A percentile compares a stretch with the other conserved stretches of the same genome.
These are phyloP conservation scores for Pelargonium fulgidum DNA, from an alignment of 441 rosid species.

Conservation along the genomic window DNA sequence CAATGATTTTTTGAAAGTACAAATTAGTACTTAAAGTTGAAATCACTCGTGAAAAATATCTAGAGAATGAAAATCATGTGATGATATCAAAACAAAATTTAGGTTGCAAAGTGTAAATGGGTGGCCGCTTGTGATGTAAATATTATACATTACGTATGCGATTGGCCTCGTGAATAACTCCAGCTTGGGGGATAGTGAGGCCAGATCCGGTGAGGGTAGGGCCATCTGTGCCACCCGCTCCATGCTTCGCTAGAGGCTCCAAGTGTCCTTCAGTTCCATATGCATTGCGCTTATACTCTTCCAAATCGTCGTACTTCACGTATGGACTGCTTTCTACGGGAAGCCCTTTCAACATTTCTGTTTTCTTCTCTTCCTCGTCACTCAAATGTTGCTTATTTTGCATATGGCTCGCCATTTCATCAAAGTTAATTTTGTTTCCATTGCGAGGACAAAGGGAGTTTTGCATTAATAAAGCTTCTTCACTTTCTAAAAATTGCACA, in stretches of 20 bases:
- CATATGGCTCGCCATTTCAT: background rate
- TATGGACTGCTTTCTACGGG: constrained; percentile 36
- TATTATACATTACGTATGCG: background rate
- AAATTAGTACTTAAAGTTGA: no score
- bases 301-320: constrained; percentile 26
- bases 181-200: constrained; percentile 14
- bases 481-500: background rate
- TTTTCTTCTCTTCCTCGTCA: constrained; percentile 6
- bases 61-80: no score
- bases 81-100: no score
- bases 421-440: background rate
- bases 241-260: constrained; percentile 26
- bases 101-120: no score
- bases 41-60: no score
- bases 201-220: constrained; percentile 35
- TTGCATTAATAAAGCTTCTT: background rate
- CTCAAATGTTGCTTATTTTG: background rate
- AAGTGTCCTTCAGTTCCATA: constrained; percentile 39
- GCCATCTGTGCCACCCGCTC: constrained; percentile 38
- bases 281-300: constrained; percentile 36
- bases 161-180: constrained; percentile 1
- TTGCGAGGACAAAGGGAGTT: no score
- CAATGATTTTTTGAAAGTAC: no score
- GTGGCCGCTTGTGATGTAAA: background rate
- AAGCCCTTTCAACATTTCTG: constrained; percentile 14